These are phyloP conservation scores for Xylariaceae sp. DNA, from an alignment of 2,329 filamentous ascomycete species.

Conservation along the genomic window DNA sequence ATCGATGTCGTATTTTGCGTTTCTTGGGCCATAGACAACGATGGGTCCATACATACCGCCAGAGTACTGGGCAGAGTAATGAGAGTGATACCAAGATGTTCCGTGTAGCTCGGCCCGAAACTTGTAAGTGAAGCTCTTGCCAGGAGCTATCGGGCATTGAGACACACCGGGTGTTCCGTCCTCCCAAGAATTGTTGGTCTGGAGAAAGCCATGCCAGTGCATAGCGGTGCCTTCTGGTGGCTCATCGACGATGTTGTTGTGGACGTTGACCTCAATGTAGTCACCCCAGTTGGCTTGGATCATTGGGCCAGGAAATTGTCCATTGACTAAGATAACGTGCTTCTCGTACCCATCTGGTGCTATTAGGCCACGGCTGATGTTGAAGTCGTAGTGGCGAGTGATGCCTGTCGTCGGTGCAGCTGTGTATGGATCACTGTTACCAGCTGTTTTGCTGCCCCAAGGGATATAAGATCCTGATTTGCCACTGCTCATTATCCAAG, in stretches of 20 bases:
- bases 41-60: slow-evolving; percentile 60
- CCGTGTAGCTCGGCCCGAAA: slow-evolving; percentile 53
- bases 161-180: slow-evolving; percentile 49
- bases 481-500: slow-evolving; percentile 20
- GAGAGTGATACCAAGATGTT: slow-evolving; percentile 57
- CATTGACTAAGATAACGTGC: slow-evolving; percentile 42
- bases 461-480: slow-evolving; percentile 36
- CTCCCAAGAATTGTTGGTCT: slow-evolving; percentile 47
- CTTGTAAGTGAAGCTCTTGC: slow-evolving; percentile 50
- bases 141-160: slow-evolving; percentile 66
- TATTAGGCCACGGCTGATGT: slow-evolving; percentile 45
- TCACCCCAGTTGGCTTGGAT: slow-evolving; percentile 49
- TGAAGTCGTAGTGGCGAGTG: slow-evolving; percentile 52
- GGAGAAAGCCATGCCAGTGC: slow-evolving; percentile 54
- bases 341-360: slow-evolving; percentile 54
- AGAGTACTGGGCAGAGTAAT: slow-evolving; percentile 56
- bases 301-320: slow-evolving; percentile 51
- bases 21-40: slow-evolving; percentile 54
- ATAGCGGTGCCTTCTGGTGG: slow-evolving; percentile 39
- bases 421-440: slow-evolving; percentile 47
- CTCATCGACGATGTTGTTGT: slow-evolving; percentile 27
- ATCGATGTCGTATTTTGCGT: slow-evolving; percentile 58
- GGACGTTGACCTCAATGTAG: slow-evolving; percentile 30
- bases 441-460: slow-evolving; percentile 45
- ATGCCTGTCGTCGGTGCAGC: slow-evolving; percentile 50